These are phyloP conservation scores for Phoma sp. DNA, from an alignment of 2,329 filamentous ascomycete genomes.

Conservation along the genomic window DNA sequence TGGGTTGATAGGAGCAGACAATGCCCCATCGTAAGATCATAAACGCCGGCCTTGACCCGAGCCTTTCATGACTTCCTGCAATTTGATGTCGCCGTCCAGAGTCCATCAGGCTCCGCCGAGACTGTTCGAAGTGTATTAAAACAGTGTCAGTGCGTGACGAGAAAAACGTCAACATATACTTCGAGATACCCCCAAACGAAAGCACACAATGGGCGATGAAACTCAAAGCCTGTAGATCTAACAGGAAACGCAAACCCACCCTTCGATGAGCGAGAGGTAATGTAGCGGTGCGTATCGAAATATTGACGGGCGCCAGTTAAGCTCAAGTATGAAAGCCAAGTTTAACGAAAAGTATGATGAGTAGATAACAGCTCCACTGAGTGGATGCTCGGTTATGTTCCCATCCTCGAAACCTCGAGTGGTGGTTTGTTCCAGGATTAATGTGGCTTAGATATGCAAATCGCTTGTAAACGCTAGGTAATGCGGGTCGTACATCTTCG, in stretches of 20 bases:
- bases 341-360: slow-evolving; percentile 1
- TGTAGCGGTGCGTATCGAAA: not conserved
- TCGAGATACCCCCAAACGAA: not conserved
- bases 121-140: not conserved
- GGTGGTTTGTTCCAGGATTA: slow-evolving; percentile 1
- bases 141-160: not conserved
- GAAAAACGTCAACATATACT: not conserved
- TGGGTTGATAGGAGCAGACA: not conserved
- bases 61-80: not conserved
- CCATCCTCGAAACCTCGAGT: slow-evolving; percentile 8
- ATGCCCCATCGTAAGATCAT: not conserved
- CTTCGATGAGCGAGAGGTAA: not conserved
- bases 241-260: not conserved
- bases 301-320: not conserved
- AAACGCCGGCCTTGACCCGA: not conserved
- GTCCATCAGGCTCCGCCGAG: not conserved
- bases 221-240: not conserved
- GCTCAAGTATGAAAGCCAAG: not conserved
- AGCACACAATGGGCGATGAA: not conserved
- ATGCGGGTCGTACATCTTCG: slow-evolving; percentile 26
- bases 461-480: slow-evolving; percentile 12
- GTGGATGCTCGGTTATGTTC: too few species aligned
- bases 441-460: slow-evolving; percentile 10
- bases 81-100: slow-evolving; percentile 5
- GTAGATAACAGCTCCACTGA: not conserved